These are phyloP conservation scores for Puccinia triticina DNA, from an alignment of 1,284 basidiomycete species.

Conservation along the genomic window DNA sequence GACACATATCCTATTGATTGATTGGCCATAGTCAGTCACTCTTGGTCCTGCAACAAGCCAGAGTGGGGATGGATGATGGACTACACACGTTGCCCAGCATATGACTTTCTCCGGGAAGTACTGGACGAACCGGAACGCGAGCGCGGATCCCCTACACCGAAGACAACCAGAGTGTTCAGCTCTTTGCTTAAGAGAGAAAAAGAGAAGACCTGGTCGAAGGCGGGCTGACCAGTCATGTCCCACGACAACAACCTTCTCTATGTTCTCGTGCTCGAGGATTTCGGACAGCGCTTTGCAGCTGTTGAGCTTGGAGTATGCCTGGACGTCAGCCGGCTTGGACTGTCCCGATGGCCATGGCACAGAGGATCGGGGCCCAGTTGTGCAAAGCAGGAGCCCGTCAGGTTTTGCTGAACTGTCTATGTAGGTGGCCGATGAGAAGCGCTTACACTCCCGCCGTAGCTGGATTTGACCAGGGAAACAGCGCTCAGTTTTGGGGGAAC, in stretches of 20 bases:
- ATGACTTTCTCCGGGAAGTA: conserved; percentile 29
- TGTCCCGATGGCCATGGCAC: neutral
- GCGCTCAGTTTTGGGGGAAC: too few species aligned
- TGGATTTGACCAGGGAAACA: neutral
- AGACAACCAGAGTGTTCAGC: too few species aligned
- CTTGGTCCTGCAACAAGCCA: too few species aligned
- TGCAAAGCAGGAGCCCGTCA: neutral
- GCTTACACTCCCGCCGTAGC: conserved; percentile 37
- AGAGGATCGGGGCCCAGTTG: too few species aligned
- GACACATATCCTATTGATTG: conserved; percentile 34
- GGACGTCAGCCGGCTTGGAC: conserved; percentile 14
- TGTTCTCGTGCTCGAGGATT: conserved; percentile 32
- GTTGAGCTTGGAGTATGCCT: conserved; percentile 23
- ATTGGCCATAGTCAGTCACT: neutral
- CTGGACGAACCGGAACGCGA: conserved; percentile 18
- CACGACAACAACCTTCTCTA: conserved; percentile 6
- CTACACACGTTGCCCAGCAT: conserved; percentile 26
- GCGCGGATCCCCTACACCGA: conserved; percentile 18
- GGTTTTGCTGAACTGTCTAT: too few species aligned
- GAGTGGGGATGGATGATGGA: neutral
- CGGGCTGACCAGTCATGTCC: conserved; percentile 37
- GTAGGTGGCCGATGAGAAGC: neutral
- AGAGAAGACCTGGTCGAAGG: neutral
- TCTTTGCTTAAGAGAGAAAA: neutral
- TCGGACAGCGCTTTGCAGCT: conserved; percentile 26